Conservation (phyloP, 768 basidiomycete genomes). For the Russula griseocarnosa region DNA sequence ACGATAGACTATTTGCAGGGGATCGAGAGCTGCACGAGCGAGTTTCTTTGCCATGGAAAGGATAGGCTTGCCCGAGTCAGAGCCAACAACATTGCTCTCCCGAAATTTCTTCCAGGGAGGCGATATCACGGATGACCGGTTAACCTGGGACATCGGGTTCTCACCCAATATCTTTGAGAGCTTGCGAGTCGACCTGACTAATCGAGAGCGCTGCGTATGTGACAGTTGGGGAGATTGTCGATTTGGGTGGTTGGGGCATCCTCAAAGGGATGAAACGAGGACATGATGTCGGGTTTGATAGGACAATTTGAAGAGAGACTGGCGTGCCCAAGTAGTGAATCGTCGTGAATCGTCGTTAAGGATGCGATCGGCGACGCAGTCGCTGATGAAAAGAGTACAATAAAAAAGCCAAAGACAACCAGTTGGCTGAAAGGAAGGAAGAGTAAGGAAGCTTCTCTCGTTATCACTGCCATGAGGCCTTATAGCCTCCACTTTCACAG, state of each 20-base stretch:
- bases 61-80: not conserved
- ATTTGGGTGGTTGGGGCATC: not conserved
- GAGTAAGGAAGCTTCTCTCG: not conserved
- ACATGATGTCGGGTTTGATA: slow-evolving; percentile 3
- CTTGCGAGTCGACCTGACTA: slow-evolving; percentile 25
- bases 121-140: slow-evolving; percentile 3
- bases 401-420: not conserved
- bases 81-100: not conserved
- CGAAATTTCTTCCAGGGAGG: not conserved
- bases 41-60: slow-evolving; percentile 8
- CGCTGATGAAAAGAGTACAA: not conserved
- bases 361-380: slow-evolving; percentile 6
- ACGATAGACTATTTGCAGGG: slow-evolving; percentile 1
- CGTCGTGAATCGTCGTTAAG: slow-evolving; percentile 9
- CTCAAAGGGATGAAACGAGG: not conserved
- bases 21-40: slow-evolving; percentile 8
- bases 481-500: slow-evolving; percentile 10
- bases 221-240: not conserved
- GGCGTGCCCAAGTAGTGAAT: not conserved
- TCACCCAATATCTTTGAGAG: slow-evolving; percentile 28
- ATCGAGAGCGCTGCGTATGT: slow-evolving; percentile 18
- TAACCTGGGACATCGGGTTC: slow-evolving; percentile 15
- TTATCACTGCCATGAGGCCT: slow-evolving; percentile 1
- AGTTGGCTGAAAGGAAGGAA: slow-evolving; percentile 4
- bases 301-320: slow-evolving; percentile 3